phyloP scores from a whole-genome alignment of 306 rosid species.

The Medicago ruthenica region DNA sequence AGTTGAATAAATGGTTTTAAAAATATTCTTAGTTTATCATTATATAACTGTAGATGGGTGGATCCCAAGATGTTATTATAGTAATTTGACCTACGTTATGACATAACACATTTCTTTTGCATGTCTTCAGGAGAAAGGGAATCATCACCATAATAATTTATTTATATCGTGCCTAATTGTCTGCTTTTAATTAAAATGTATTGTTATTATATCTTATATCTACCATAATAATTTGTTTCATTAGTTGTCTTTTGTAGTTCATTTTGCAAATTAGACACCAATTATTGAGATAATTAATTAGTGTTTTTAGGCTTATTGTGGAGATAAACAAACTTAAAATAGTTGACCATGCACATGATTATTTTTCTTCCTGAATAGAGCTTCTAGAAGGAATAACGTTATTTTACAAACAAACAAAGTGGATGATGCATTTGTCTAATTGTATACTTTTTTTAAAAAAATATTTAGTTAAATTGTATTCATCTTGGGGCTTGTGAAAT shows the following conservation, averaged over 20 bases:
- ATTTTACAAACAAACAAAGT: too few species aligned
- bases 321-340: too few species aligned
- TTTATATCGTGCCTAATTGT: conserved; percentile 8
- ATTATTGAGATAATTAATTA: too few species aligned
- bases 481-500: too few species aligned
- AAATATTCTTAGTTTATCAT: conserved; percentile 35
- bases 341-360: too few species aligned
- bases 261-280: too few species aligned
- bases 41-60: conserved; percentile 41
- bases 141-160: conserved; percentile 16
- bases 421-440: too few species aligned
- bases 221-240: conserved; percentile 3
- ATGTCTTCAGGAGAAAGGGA: conserved; percentile 47
- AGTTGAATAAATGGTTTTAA: conserved; percentile 12
- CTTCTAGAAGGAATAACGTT: too few species aligned
- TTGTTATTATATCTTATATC: not conserved
- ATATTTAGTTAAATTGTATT: too few species aligned
- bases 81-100: conserved; percentile 37
- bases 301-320: too few species aligned
- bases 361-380: too few species aligned
- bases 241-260: conserved; percentile 33
- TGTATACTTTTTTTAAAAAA: too few species aligned
- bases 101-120: conserved; percentile 40
- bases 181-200: conserved; percentile 2
- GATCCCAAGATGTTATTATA: conserved; percentile 47